Evolutionary conservation across 176 grass and related monocot genomes (phyloP).

Genomic region (Oryza punctata): DNA sequence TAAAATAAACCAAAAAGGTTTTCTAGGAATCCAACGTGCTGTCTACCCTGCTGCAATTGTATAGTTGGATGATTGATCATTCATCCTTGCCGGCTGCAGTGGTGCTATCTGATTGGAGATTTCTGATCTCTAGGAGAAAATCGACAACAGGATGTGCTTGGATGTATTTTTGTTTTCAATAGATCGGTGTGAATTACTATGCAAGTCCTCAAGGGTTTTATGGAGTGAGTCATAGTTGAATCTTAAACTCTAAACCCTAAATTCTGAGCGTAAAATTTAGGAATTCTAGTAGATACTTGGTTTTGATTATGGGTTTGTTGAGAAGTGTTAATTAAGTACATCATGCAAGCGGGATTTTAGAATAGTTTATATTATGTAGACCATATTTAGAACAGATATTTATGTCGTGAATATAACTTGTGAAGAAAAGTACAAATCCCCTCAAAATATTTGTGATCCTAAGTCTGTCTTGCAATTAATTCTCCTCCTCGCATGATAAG

Average conservation of each 20-base stretch:
- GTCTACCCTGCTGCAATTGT: background rate
- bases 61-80: background rate
- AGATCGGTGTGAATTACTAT: background rate
- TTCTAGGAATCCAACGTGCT: background rate
- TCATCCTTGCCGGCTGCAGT: background rate
- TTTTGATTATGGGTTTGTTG: too few relatives aligned
- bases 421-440: background rate
- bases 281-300: background rate
- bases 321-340: background rate
- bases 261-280: too few relatives aligned
- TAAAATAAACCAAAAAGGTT: too few relatives aligned
- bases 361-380: background rate
- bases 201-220: background rate
- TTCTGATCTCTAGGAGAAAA: background rate
- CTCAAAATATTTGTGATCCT: background rate
- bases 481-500: background rate
- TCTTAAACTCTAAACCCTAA: background rate
- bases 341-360: background rate
- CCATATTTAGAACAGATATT: background rate
- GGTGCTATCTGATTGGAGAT: background rate
- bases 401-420: background rate
- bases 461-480: background rate
- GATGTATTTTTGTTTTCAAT: background rate
- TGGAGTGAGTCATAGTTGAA: background rate
- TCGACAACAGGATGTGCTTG: background rate